Base-by-base conservation (phyloP, 345 rosid species). In the Linum tenue region DNA sequence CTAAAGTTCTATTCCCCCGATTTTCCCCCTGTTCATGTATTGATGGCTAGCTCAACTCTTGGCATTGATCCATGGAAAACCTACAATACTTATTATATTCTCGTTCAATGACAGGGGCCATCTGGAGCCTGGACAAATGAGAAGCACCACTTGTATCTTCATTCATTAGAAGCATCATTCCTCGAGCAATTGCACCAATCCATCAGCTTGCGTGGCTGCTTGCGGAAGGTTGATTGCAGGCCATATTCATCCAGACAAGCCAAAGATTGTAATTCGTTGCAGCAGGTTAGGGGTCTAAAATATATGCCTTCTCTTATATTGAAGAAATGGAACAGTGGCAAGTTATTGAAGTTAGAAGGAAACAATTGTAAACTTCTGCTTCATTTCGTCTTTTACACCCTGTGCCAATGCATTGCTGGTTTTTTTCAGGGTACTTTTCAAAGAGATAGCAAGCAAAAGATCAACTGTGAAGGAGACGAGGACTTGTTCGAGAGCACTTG, bases 41-140 rank as follows among this genome's bases (percentile, higher is more conserved):
- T 22, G 31, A 22, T 22, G 31, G 31, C 31, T 22, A 22, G 31
- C 31, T n/a, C n/a, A n/a, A n/a, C n/a, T n/a, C 31, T 22, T 22
- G 31, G 31, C 31, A 22, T 22, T 22, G 31, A 22, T 22, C 31
- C 31, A 22, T 22, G 31, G 31, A 22, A 22, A 22, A 22, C 31
- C 31, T 22, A 22, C 31, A 22, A 22, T 22, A 22, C 31, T 22
- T 22, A 22, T 22, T 22, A 22, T 22, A 22, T 22, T 17, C 8
- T 35, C 7, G 14, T 58, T 62, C 9, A 67, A 1, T 50, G 9
- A 75, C 84, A 86, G 87, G 85, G 79, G 39, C 73, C 71, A 44
- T 64, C 76, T 40, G 64, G 14, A 64, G 81, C 12, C 59, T 90
- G 95, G 97, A 90, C 95, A 37, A 74, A 87, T 76, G 90, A 87